Evolutionary conservation across 2,329 filamentous ascomycete species (phyloP), one percentile per base, ranked within the genome.

Genomic region (Alternaria tenuissima): DNA sequence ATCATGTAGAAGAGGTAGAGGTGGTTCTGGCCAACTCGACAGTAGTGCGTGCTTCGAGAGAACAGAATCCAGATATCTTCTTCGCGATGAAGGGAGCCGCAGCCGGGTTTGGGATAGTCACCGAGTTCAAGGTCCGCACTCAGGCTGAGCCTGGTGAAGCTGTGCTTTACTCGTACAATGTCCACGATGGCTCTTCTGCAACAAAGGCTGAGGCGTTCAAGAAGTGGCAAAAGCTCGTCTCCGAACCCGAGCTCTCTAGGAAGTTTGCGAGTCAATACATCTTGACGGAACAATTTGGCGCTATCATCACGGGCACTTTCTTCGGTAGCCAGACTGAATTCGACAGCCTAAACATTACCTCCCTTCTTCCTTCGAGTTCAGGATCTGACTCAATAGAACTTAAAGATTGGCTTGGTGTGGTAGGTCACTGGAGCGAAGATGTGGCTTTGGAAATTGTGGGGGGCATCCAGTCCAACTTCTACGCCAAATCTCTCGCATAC

Each of bases 21-120:
- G 72, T 81, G 7, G 80, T 82, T 0, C 75, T 81, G 11, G 79
- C 79, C 9, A 76, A 77, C 47, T 79, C 78, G 1, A 70, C 75
- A 8, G 63, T 82, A 14, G 66, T 81, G 20, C 74, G 71, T n/a
- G 80, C 77, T 14, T 79, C 76, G 2, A 60, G 72, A 12, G 66
- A 62, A 0, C 56, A 78, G 32, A 75, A 82, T 53, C 9, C 72
- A 0, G 80, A 82, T 41, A 69, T 83, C 28, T 79, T 82, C 58
- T 82, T 79, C 62, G 81, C 78, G 2, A 60, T 81, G 5, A 77
- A 75, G 16, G 81, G 81, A 4, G 81, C 80, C 4, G 81, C 76
- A 7, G 76, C 76, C 48, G 76, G 80, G 20, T 81, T 81, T 55
- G 81, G 79, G 18, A 77, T 81, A 58, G 73, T 81, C 26, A 78